These are phyloP conservation scores for Hypericum perforatum DNA, from an alignment of 345 rosid species.

Conservation along the genomic window DNA sequence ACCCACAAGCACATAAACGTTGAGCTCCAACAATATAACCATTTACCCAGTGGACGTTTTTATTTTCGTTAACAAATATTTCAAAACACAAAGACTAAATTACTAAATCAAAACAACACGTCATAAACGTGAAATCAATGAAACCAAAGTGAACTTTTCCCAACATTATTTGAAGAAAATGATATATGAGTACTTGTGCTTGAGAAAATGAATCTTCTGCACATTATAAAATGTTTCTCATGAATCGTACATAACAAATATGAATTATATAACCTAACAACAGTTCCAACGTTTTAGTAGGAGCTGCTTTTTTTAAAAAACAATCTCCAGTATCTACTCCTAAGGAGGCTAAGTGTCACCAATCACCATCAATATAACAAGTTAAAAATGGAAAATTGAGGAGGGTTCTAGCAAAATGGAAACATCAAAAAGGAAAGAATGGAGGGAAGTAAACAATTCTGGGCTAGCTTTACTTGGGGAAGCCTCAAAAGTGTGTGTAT, in stretches of 20 bases:
- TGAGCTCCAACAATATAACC: no score
- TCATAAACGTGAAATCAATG: no score
- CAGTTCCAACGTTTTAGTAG: slow-evolving; percentile 32
- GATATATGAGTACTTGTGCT: no score
- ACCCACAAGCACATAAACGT: no score
- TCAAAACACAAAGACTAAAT: no score
- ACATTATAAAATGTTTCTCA: slow-evolving; percentile 34
- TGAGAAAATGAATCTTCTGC: slow-evolving; percentile 32
- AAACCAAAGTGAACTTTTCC: no score
- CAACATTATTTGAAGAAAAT: no score
- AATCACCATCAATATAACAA: slow-evolving; percentile 22
- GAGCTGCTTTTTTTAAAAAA: slow-evolving; percentile 38
- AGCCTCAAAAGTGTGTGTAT: background rate
- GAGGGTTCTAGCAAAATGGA: slow-evolving; percentile 19
- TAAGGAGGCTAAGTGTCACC: slow-evolving; percentile 20
- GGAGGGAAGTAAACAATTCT: slow-evolving; percentile 4
- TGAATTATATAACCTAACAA: slow-evolving; percentile 25
- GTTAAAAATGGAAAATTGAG: slow-evolving; percentile 11
- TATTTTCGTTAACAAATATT: no score
- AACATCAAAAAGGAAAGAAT: slow-evolving; percentile 8
- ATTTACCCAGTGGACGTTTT: no score
- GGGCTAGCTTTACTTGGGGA: slow-evolving; percentile 7
- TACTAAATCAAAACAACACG: no score
- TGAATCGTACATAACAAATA: slow-evolving; percentile 33
- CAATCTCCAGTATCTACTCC: slow-evolving; percentile 41